A percentile compares a stretch with the other conserved stretches of the same genome.
Conservation (phyloP, 768 basidiomycete species). For the Russula olivacea region DNA sequence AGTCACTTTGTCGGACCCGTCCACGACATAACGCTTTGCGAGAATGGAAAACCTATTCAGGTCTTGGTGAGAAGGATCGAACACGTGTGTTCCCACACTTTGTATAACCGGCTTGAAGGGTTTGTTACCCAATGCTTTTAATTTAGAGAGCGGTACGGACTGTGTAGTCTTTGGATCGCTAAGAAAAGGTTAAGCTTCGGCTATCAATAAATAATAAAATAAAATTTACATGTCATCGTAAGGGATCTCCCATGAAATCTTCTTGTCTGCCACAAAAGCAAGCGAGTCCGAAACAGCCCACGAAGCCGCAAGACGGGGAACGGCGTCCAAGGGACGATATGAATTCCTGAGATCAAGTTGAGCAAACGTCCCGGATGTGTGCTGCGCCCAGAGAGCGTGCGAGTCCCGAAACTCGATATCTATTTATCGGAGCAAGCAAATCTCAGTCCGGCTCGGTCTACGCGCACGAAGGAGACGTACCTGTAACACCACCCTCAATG, state of each 20-base stretch:
- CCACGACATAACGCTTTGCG: constrained; percentile 58
- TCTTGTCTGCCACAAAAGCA: constrained; percentile 58
- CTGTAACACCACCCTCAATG: constrained; percentile 68
- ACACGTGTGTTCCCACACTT: constrained; percentile 48
- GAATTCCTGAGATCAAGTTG: constrained; percentile 69
- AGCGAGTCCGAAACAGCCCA: constrained; percentile 65
- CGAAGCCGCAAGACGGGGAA: constrained; percentile 55
- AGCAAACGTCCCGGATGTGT: constrained; percentile 70
- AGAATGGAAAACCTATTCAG: constrained; percentile 49
- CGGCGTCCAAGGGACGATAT: constrained; percentile 57
- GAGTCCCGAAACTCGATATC: constrained; percentile 67
- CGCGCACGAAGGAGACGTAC: constrained; percentile 36
- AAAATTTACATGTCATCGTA: constrained; percentile 64
- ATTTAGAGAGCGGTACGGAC: constrained; percentile 28
- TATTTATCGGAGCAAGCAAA: constrained; percentile 27
- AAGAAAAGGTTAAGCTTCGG: constrained; percentile 25
- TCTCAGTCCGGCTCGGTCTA: background rate
- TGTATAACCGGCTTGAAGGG: constrained; percentile 48
- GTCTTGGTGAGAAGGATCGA: constrained; percentile 36
- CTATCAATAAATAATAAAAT: background rate
- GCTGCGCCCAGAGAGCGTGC: constrained; percentile 67
- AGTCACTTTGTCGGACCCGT: constrained; percentile 39
- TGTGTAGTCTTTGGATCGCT: constrained; percentile 34
- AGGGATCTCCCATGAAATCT: constrained; percentile 54
- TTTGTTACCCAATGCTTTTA: constrained; percentile 58